Percentiles rank a stretch among this genome's conserved stretches.
phyloP scores from a whole-genome alignment of 1,284 basidiomycete genomes.

The Ustilago hordei region DNA sequence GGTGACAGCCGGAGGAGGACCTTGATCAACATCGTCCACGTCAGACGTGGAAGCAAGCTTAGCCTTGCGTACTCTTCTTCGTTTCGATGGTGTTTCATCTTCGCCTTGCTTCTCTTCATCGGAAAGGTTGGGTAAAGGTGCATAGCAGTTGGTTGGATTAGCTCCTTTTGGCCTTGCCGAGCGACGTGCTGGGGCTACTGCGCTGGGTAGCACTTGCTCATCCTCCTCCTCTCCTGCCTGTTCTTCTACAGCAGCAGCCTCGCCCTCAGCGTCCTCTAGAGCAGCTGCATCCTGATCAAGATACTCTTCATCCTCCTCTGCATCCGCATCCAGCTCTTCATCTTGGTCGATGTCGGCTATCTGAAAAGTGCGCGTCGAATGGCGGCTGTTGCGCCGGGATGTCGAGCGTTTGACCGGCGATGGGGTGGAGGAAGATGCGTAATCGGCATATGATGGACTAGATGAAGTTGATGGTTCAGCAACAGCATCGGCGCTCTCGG shows the following conservation, averaged over 20 bases:
- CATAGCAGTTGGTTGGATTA: conserved; percentile 18
- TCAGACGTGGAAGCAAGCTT: conserved; percentile 24
- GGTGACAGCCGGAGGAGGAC: background rate
- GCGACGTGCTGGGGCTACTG: conserved; percentile 15
- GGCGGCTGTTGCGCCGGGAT: conserved; percentile 23
- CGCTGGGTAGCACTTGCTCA: background rate
- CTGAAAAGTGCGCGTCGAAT: conserved; percentile 21
- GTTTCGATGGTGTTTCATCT: conserved; percentile 28
- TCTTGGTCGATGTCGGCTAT: conserved; percentile 25
- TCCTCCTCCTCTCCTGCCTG: background rate
- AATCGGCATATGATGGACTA: conserved; percentile 8
- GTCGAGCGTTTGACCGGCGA: conserved; percentile 18
- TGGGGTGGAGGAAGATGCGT: conserved; percentile 16
- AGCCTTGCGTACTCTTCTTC: conserved; percentile 8
- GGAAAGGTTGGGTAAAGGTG: conserved; percentile 19
- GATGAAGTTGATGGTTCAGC: conserved; percentile 1
- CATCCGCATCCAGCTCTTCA: conserved; percentile 32
- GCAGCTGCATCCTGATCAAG: conserved; percentile 17
- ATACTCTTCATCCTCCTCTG: conserved; percentile 31
- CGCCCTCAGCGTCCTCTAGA: conserved; percentile 8
- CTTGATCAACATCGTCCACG: conserved; percentile 10
- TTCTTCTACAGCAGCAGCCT: background rate
- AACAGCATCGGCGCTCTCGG: background rate
- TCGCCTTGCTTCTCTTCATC: conserved; percentile 35
- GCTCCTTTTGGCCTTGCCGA: conserved; percentile 22